Evolutionary conservation across 2,329 filamentous ascomycete species (phyloP), one percentile per base, ranked within the genome.

Genomic region (Aspergillus puulaauensis): DNA sequence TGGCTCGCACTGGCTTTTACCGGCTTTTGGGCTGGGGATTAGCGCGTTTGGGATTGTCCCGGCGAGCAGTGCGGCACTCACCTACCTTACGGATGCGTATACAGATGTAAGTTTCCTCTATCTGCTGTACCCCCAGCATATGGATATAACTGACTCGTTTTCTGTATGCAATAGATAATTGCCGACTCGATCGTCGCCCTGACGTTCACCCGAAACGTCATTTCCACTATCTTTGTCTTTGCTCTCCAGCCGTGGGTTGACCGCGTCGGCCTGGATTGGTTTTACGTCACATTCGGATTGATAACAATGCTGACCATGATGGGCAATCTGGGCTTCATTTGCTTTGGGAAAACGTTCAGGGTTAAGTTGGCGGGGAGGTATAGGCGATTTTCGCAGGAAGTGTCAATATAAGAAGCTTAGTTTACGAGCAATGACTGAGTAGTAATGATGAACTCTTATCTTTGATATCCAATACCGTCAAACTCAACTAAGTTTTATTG

Each of bases 181-280:
- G 79, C 74, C 5, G 79, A 82, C 57, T 73, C 79, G 0, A 66
- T 82, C 6, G 77, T 80, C 3, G 75, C 68, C 0, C 68, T 82
- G 1, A 77, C 77, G 0, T 76, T 82, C 54, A 64, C 77, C 11
- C 75, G 80, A 0, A 82, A 82, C 51, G 54, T 70, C 2, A 71
- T 81, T 44, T 70, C 71, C 17, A 79, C 76, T 2, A 69, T 74
- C 15, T 75, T 82, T 44, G 73, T 81, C n/a, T 82, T 82, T 59
- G 75, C 74, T 0, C 67, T 81, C 2, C 21, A 23, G 37, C 53
- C 53, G 6, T 55, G 45, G 45, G 33, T 50, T 6, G 17, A n/a
- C 35, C 12, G 11, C 14, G 19, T 55, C 0, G 52, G 52, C 2
- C 33, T 54, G 17, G 21, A 46, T 24, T 46, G 31, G 27, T 15